Evolutionary conservation across 371 early-diverging fungal species (phyloP).

Genomic region (Neoconidiobolus thromboides): DNA sequence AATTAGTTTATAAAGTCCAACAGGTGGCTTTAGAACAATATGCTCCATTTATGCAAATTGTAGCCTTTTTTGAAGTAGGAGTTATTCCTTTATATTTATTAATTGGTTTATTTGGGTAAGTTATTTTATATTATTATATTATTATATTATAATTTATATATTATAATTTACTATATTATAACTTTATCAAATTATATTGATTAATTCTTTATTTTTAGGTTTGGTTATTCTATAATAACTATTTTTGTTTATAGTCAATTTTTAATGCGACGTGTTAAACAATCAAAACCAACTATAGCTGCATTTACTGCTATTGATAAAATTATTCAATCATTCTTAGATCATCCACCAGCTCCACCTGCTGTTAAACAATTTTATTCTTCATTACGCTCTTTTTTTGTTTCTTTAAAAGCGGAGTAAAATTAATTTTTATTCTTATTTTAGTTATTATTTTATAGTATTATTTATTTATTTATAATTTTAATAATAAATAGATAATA

Average conservation of each 20-base stretch:
- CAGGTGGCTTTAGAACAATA: neutral
- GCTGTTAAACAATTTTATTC: neutral
- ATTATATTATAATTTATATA: neutral
- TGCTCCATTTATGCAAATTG: neutral
- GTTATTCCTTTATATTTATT: neutral
- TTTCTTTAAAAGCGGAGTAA: too few relatives aligned
- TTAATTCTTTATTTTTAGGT: neutral
- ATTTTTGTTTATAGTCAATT: neutral
- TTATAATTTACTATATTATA: neutral
- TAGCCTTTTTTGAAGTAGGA: neutral
- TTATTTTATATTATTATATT: neutral
- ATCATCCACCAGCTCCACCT: neutral
- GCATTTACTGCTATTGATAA: neutral
- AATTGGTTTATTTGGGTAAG: neutral
- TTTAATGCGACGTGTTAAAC: neutral
- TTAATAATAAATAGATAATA: too few relatives aligned
- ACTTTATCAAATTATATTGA: too few relatives aligned
- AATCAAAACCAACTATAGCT: neutral
- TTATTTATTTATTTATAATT: too few relatives aligned
- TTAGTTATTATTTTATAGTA: too few relatives aligned
- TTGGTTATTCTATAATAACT: neutral
- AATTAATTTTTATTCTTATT: too few relatives aligned
- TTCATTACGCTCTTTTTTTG: neutral
- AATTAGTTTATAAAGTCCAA: neutral
- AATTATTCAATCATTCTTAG: neutral